A percentile compares a stretch with the other conserved stretches of the same genome.
phyloP scores from a whole-genome alignment of 345 rosid species.

The Populus davidiana region DNA sequence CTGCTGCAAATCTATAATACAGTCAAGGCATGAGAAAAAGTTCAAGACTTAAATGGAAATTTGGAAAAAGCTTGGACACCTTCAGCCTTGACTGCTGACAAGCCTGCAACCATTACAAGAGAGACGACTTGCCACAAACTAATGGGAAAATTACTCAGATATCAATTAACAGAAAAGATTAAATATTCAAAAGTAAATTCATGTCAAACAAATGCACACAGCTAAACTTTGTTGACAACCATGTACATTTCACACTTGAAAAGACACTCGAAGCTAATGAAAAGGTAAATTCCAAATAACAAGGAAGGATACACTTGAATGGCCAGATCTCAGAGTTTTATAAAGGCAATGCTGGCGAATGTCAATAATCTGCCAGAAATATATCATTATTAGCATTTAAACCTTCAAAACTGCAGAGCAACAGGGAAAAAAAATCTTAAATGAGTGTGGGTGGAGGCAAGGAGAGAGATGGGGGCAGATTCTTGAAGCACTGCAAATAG shows the following conservation, averaged over 20 bases:
- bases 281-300: not conserved
- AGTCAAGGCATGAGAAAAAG: conserved; percentile 34
- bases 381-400: conserved; percentile 12
- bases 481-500: too few relatives aligned
- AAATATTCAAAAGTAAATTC: not conserved
- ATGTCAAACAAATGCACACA: not conserved
- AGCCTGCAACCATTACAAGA: not conserved
- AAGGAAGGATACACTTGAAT: conserved; percentile 76
- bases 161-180: not conserved
- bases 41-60: not conserved
- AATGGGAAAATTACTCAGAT: not conserved
- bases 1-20: conserved; percentile 69
- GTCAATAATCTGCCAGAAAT: conserved; percentile 65
- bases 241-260: not conserved
- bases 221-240: conserved; percentile 7
- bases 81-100: not conserved
- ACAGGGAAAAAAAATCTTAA: not conserved
- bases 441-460: not conserved
- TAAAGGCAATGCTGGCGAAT: conserved; percentile 61
- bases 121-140: not conserved
- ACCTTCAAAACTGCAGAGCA: not conserved
- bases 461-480: too few relatives aligned
- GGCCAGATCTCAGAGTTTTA: conserved; percentile 83
- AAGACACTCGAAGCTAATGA: not conserved
- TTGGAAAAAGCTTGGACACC: too few relatives aligned